Conservation (phyloP, 1,139 yeast genomes). For the Debaryomycetaceae sp. region DNA sequence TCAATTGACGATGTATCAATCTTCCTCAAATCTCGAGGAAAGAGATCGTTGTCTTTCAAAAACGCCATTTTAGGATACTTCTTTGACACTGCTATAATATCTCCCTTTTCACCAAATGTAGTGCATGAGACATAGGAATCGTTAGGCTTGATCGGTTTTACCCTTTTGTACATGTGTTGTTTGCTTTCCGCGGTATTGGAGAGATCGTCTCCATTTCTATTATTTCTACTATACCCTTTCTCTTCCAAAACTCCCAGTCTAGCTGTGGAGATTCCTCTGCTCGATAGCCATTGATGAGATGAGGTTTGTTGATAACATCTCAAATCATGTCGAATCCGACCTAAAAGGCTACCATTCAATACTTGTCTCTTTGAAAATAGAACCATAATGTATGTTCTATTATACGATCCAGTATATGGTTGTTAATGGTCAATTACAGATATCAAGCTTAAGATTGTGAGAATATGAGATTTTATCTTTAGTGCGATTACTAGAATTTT, state of each 20-base stretch:
- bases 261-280: background rate
- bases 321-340: too few species aligned
- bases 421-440: too few species aligned
- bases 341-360: too few species aligned
- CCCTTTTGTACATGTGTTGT: conserved; percentile 19
- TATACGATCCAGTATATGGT: too few species aligned
- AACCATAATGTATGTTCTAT: too few species aligned
- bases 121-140: conserved; percentile 63
- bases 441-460: too few species aligned
- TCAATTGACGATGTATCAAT: conserved; percentile 88
- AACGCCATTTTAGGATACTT: conserved; percentile 76
- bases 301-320: too few species aligned
- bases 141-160: conserved; percentile 59
- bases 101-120: conserved; percentile 70
- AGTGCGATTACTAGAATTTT: background rate
- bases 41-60: conserved; percentile 67
- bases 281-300: too few species aligned
- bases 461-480: background rate
- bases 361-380: too few species aligned
- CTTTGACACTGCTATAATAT: conserved; percentile 69
- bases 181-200: conserved; percentile 1
- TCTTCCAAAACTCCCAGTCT: background rate
- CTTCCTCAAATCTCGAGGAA: conserved; percentile 81
- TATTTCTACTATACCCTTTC: too few species aligned
- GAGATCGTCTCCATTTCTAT: too few species aligned